These are phyloP conservation scores for Xylariales sp. DNA, from an alignment of 2,329 filamentous ascomycete genomes.

Conservation along the genomic window DNA sequence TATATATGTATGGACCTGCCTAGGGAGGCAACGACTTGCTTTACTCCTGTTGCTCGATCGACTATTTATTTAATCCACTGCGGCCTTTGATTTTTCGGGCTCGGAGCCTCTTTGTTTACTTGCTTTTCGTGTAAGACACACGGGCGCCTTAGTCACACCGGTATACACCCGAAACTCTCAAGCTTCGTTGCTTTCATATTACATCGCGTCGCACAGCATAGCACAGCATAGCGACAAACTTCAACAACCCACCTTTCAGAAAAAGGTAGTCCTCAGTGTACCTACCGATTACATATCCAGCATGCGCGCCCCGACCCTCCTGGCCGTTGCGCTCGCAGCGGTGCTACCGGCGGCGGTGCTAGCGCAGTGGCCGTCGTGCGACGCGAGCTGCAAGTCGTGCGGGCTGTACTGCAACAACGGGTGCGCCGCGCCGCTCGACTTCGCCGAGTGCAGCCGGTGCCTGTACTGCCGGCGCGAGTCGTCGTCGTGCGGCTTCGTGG, in stretches of 20 bases:
- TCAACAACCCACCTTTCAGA: too few relatives aligned
- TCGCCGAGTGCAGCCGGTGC: slow-evolving; percentile 37
- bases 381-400: slow-evolving; percentile 34
- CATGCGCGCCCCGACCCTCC: slow-evolving; percentile 21
- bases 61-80: not conserved
- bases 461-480: slow-evolving; percentile 47
- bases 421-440: slow-evolving; percentile 38
- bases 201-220: too few relatives aligned
- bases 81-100: not conserved
- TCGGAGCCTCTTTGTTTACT: not conserved
- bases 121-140: too few relatives aligned
- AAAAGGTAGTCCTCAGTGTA: too few relatives aligned
- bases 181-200: not conserved
- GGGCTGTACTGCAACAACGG: slow-evolving; percentile 43
- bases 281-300: slow-evolving; percentile 7
- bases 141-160: too few relatives aligned
- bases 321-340: slow-evolving; percentile 21
- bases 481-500: slow-evolving; percentile 39
- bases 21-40: not conserved
- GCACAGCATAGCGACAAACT: too few relatives aligned
- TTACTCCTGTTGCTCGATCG: not conserved
- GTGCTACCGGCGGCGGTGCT: not conserved
- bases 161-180: not conserved
- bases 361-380: slow-evolving; percentile 33
- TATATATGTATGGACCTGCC: not conserved